These are phyloP conservation scores for Candida tropicalis DNA, from an alignment of 1,139 yeast genomes.

Conservation along the genomic window DNA sequence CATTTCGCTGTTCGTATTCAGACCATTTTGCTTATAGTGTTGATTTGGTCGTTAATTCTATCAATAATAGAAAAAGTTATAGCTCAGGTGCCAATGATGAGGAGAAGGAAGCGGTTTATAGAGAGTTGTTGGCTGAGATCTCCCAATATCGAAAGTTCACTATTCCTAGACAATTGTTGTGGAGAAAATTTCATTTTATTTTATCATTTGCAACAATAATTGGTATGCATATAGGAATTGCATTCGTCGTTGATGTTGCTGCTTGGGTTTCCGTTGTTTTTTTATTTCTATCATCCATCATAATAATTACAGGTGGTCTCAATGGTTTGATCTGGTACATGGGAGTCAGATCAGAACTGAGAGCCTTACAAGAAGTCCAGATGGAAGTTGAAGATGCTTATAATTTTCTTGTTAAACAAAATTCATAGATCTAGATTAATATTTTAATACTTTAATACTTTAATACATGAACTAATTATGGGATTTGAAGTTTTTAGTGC, in stretches of 20 bases:
- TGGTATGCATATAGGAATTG: constrained; percentile 47
- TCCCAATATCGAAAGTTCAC: constrained; percentile 57
- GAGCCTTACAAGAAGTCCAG: constrained; percentile 75
- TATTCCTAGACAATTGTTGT: constrained; percentile 56
- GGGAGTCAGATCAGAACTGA: constrained; percentile 76
- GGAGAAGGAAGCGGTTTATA: constrained; percentile 42
- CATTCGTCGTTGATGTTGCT: constrained; percentile 52
- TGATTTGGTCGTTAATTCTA: constrained; percentile 33
- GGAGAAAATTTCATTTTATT: constrained; percentile 70
- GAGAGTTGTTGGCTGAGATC: constrained; percentile 60
- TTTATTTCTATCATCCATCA: constrained; percentile 49
- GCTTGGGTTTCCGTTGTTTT: constrained; percentile 35
- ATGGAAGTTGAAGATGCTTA: constrained; percentile 56
- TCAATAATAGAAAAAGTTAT: constrained; percentile 9
- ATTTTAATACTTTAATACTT: not conserved
- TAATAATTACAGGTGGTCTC: constrained; percentile 66
- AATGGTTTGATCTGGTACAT: constrained; percentile 79
- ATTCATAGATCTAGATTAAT: not conserved
- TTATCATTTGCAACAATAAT: constrained; percentile 44
- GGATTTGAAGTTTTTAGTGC: no score
- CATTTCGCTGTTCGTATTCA: constrained; percentile 68
- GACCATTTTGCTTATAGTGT: constrained; percentile 93
- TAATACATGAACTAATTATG: no score
- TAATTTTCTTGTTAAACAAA: constrained; percentile 13
- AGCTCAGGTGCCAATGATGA: constrained; percentile 5